Percentiles rank a stretch among this genome's conserved stretches.
These are phyloP conservation scores for Ustilago loliicola DNA, from an alignment of 1,284 basidiomycete genomes.

Conservation along the genomic window DNA sequence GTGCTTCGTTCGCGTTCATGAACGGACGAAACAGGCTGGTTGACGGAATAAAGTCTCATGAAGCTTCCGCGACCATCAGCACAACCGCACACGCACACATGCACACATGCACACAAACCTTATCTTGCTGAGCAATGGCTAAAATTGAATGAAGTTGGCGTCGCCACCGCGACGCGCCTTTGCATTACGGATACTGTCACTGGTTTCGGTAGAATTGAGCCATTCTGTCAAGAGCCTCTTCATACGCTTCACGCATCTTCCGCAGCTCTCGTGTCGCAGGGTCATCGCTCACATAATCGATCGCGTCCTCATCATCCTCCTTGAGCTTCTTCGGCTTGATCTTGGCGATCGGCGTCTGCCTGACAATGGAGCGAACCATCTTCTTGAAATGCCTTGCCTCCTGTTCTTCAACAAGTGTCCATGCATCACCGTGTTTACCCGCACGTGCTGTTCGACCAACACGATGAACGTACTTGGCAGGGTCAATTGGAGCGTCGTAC, in stretches of 20 bases:
- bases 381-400: conserved; percentile 73
- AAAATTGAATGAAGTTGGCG: neutral
- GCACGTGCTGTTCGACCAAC: conserved; percentile 95
- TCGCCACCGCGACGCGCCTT: conserved; percentile 1
- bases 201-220: conserved; percentile 51
- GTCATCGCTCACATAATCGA: conserved; percentile 44
- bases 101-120: conserved; percentile 2
- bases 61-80: neutral
- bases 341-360: conserved; percentile 44
- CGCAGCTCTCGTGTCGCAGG: conserved; percentile 27
- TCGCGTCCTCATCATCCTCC: conserved; percentile 13
- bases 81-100: neutral
- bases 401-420: conserved; percentile 95
- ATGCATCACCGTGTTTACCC: conserved; percentile 85
- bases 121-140: neutral
- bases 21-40: neutral
- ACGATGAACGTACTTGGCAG: conserved; percentile 96
- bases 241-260: conserved; percentile 40
- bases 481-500: conserved; percentile 95
- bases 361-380: conserved; percentile 40
- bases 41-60: neutral
- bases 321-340: conserved; percentile 45
- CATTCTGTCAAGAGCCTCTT: conserved; percentile 52
- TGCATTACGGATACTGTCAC: conserved; percentile 15
- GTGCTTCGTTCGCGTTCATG: neutral